Base-by-base conservation (phyloP, 345 rosid genomes). In the Tarenaya hassleriana region DNA sequence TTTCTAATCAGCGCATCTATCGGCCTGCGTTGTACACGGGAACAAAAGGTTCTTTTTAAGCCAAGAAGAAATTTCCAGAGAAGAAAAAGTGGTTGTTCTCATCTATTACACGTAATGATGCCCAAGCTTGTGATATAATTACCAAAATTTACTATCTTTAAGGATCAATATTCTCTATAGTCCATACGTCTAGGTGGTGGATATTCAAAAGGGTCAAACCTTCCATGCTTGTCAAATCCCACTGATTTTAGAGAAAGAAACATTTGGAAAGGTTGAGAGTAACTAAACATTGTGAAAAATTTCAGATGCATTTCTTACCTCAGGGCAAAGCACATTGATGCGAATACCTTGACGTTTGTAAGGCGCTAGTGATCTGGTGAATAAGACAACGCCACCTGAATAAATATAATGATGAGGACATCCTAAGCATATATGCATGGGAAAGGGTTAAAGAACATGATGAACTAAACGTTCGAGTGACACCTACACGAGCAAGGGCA, bases 311-410 rank as follows among this genome's bases (percentile, higher is more conserved):
- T n/a, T 16, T 35, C 65, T 51, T 59, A 85, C 97, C 94, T 89
- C 97, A n/a, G 97, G 98, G 75, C 98, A 91, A 71, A 91, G 95
- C 48, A 77, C 98, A 65, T 91, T 91, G 64, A 87, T 43, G 21
- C 98, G 89, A 47, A 91, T 87, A 55, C 96, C 98, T 62, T 56
- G 64, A 34, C 74, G 86, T 68, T 61, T 74, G 50, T 56, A 70
- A 33, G 69, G 69, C 12, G 50, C 73, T 50, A 91, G 74, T 50
- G 98, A 76, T 74, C 98, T 82, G 24, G 98, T 81, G 73, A 91
- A 91, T 73, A 91, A 62, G 37, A 84, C 65, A 61, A 91, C 90
- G 31, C 96, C 96, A 5, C 75, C 98, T 91, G 67, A 27, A 43
- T 44, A 56, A 47, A 50, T 43, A 24, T 5, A 24, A 24, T 5